Evolutionary conservation across 2,329 filamentous ascomycete species (phyloP).

Genomic region (Fusarium sp.): DNA sequence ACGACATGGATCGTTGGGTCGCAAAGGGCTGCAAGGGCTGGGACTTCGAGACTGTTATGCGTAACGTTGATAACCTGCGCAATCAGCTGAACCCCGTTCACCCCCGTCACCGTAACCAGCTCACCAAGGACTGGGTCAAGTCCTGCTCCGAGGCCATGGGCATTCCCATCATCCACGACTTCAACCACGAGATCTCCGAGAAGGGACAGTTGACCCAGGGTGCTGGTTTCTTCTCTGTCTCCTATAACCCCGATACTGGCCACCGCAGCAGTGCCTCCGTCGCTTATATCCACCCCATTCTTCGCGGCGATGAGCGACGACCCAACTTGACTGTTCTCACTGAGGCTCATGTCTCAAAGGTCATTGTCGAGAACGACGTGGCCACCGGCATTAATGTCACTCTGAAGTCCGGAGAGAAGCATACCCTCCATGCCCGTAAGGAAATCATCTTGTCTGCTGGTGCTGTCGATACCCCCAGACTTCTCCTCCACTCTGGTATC

Average conservation of each 20-base stretch:
- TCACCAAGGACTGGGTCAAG: constrained; percentile 90
- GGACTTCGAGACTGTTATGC: constrained; percentile 87
- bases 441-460: constrained; percentile 87
- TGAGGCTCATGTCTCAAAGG: constrained; percentile 86
- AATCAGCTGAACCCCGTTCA: constrained; percentile 94
- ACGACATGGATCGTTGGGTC: constrained; percentile 89
- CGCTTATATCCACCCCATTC: constrained; percentile 92
- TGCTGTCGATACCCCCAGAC: constrained; percentile 82
- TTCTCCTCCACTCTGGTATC: constrained; percentile 69
- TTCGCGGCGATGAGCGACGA: constrained; percentile 83
- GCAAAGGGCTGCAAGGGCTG: constrained; percentile 84
- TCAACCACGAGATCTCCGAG: constrained; percentile 84
- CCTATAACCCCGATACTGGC: constrained; percentile 91
- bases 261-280: constrained; percentile 87
- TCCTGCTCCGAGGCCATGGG: constrained; percentile 82
- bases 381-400: constrained; percentile 81
- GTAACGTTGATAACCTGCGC: constrained; percentile 83
- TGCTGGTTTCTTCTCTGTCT: constrained; percentile 90
- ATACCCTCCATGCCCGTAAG: constrained; percentile 72
- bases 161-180: constrained; percentile 86
- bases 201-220: constrained; percentile 79
- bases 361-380: constrained; percentile 77
- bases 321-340: constrained; percentile 89
- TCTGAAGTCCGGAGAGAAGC: constrained; percentile 64
- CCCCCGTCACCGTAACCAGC: constrained; percentile 85